Percentiles rank a stretch among this genome's conserved stretches.
These are phyloP conservation scores for Carex arenaria DNA, from an alignment of 202 grass and related monocot genomes.

Conservation along the genomic window DNA sequence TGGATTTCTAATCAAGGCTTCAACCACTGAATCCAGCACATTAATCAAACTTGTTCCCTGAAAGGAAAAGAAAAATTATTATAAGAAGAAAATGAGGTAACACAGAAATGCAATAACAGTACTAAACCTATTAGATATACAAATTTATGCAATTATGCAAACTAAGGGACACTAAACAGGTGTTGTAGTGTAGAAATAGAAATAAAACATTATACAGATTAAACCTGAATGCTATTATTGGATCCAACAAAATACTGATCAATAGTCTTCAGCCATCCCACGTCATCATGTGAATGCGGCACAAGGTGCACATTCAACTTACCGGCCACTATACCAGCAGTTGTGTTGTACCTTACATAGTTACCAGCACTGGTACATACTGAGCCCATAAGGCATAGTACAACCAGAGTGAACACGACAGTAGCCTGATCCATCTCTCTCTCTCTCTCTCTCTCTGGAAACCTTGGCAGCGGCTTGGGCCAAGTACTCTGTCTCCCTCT, in stretches of 20 bases:
- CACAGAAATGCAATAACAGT: background rate
- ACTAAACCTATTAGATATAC: background rate
- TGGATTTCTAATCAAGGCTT: constrained; percentile 53
- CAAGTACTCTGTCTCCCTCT: background rate
- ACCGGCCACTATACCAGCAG: constrained; percentile 29
- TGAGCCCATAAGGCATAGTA: background rate
- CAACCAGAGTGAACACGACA: background rate
- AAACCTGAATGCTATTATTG: constrained; percentile 74
- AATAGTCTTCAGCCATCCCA: constrained; percentile 93
- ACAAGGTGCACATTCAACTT: constrained; percentile 93
- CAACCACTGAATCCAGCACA: constrained; percentile 80
- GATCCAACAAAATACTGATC: constrained; percentile 94
- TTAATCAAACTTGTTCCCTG: constrained; percentile 84
- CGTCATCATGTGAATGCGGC: constrained; percentile 84
- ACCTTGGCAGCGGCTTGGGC: no score
- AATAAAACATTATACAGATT: background rate
- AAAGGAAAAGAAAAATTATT: background rate
- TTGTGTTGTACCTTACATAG: constrained; percentile 42
- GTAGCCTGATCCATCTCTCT: constrained; percentile 2
- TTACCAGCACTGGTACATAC: constrained; percentile 1
- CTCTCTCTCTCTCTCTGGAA: constrained; percentile 12
- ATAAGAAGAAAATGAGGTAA: background rate
- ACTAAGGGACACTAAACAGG: background rate
- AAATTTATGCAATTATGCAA: background rate
- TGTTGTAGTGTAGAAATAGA: background rate